Evolutionary conservation across 306 rosid species (phyloP), one percentile per base, ranked within the genome.

Genomic region (Citrullus colocynthis): DNA sequence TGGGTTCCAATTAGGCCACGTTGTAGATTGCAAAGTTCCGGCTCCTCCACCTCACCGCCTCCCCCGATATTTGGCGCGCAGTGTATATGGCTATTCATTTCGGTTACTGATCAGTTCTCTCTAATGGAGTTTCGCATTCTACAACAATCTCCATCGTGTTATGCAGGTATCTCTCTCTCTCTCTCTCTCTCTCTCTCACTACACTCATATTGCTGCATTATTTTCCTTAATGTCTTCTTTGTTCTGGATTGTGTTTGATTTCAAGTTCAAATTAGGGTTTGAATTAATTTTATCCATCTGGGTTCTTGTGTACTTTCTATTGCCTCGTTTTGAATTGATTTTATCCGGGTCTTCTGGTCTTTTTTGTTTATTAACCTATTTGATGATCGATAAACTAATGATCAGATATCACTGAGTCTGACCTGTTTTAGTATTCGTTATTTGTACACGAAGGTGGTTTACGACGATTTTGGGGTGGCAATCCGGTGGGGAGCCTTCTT

Each of bases 101-200:
- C 24, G 0, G 59, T 72, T 15, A 7, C 21, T 30, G 44, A 72
- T 24, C 28, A 72, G 9, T 49, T 24, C 60, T 8, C 21, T 72
- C 59, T 72, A 72, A 72, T 72, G 77, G 59, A 72, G 28, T 49
- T 49, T 48, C 60, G 56, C 42, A 49, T 72, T 72, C 60, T 72
- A 14, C 60, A 48, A 28, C 24, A 17, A 4, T 49, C 44, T 72
- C 15, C 60, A 28, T 72, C 77, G 17, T 15, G 42, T 49, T 30
- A 49, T 72, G 60, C 77, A 49, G 60, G 77, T 16, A 9, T 49
- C 28, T 72, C 30, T 15, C 32, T n/a, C 34, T 20, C 15, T 39
- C 73, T 20, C 15, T 39, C 73, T 1, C 2, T 24, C 1, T 72
- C 28, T 72, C 30, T 62, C 9, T 28, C 51, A 9, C 7, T 20